Evolutionary conservation across 2,329 filamentous ascomycete genomes (phyloP), one percentile per base, ranked within the genome.

Genomic region (Colletotrichum sp.): DNA sequence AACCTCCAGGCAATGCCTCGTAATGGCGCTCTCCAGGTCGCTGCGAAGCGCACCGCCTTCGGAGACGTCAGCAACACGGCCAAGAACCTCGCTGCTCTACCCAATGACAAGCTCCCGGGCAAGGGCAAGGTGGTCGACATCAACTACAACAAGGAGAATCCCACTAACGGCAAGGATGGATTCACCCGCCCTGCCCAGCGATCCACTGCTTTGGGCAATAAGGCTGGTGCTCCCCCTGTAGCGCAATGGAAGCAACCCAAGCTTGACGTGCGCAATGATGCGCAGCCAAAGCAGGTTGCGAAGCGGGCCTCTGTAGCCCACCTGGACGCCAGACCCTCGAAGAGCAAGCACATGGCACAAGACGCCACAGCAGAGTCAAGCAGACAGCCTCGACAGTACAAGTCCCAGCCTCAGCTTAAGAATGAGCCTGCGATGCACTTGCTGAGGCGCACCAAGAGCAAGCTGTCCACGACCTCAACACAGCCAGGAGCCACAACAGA

Each of bases 31-130:
- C 85, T 93, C 78, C 95, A 93, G 84, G 89, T 89, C 70, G 89
- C 91, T 73, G 89, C 93, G 71, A 97, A 96, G 87, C 93, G 96
- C 79, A 92, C 93, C 77, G 95, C 92, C 15, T 96, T 98, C 84
- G 94, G 92, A 66, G 96, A 98, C 83, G 90, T 97, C 77, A 97
- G 94, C 88, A 96, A 96, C 82, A 92, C 90, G 62, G 82, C 88
- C 55, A 86, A 87, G 77, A 82, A 84, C 62, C 71, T 79, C 34
- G 57, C 75, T 27, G 75, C 69, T 15, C 52, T 64, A 16, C 63
- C 69, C 19, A 78, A 79, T 44, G 80, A 80, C 39, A 76, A 81
- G 32, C 79, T 75, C 59, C 79, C 82, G 30, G 81, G 86, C 66
- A 79, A 84, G 34, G 81, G 77, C 71, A 88, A 88, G 80, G 79